Conservation (phyloP, 768 basidiomycete species). For the Leucocoprinus leucothites region DNA sequence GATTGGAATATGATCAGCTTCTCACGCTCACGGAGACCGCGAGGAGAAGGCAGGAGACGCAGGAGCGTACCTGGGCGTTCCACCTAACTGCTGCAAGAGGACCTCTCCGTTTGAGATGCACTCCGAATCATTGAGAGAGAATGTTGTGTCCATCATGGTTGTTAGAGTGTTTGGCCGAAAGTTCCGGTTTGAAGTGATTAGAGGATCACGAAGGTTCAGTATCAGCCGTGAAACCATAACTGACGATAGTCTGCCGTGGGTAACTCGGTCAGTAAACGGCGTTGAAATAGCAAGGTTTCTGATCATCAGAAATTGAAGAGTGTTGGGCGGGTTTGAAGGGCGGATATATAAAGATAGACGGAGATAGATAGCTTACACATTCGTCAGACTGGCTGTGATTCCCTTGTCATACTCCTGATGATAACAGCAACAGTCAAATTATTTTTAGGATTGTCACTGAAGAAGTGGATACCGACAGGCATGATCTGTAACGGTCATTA, state of each 20-base stretch:
- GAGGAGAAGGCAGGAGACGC: background rate
- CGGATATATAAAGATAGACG: background rate
- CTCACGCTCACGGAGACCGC: background rate
- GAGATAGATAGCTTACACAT: conserved; percentile 20
- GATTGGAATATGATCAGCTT: background rate
- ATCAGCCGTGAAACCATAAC: conserved; percentile 30
- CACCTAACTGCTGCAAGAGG: background rate
- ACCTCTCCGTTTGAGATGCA: conserved; percentile 5
- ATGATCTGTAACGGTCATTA: no score
- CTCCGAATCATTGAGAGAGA: background rate
- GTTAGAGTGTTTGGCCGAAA: background rate
- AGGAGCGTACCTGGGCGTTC: conserved; percentile 2
- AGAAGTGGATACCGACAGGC: no score
- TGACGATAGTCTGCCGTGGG: conserved; percentile 23
- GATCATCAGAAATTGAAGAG: no score
- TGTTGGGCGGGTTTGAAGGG: no score
- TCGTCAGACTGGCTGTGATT: conserved; percentile 23
- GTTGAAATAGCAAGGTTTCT: background rate
- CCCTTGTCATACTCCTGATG: conserved; percentile 21
- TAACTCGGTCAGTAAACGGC: background rate
- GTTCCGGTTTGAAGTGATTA: conserved; percentile 11
- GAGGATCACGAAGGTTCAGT: conserved; percentile 29
- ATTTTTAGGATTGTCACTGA: no score
- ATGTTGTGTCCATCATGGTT: background rate
- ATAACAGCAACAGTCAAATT: background rate